Conservation (phyloP, 2,329 filamentous ascomycete species). For the Penicillium sp. region DNA sequence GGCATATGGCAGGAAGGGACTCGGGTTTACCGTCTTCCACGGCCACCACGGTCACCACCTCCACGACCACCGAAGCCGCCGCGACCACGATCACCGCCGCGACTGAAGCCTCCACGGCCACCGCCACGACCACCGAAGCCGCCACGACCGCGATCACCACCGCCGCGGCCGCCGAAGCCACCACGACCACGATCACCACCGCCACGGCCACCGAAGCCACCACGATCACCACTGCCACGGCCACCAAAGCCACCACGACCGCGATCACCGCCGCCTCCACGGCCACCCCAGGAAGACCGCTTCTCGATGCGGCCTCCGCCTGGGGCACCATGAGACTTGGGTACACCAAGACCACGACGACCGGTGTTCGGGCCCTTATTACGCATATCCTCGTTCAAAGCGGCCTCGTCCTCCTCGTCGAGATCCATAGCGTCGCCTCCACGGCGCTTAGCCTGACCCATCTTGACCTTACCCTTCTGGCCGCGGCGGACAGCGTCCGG, state of each 20-base stretch:
- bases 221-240: constrained; percentile 10
- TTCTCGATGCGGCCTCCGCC: constrained; percentile 29
- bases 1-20: not conserved
- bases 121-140: constrained; percentile 3
- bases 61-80: not conserved
- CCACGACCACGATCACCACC: constrained; percentile 2
- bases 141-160: constrained; percentile 12
- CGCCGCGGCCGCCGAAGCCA: not conserved
- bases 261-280: constrained; percentile 8
- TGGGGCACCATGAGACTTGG: constrained; percentile 26
- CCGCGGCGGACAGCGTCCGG: constrained; percentile 59
- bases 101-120: constrained; percentile 4
- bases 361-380: constrained; percentile 13
- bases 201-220: constrained; percentile 7
- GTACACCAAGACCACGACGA: constrained; percentile 26
- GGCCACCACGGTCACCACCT: constrained; percentile 8
- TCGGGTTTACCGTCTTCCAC: constrained; percentile 4
- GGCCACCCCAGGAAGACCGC: constrained; percentile 17
- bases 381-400: constrained; percentile 20
- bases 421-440: constrained; percentile 44
- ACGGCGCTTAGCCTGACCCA: constrained; percentile 48
- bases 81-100: constrained; percentile 4
- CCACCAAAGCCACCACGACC: constrained; percentile 4
- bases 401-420: constrained; percentile 37
- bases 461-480: constrained; percentile 61